A percentile compares a stretch with the other conserved stretches of the same genome.
Evolutionary conservation across 2,329 filamentous ascomycete genomes (phyloP).

Genomic region (Chaetomiaceae sp.): DNA sequence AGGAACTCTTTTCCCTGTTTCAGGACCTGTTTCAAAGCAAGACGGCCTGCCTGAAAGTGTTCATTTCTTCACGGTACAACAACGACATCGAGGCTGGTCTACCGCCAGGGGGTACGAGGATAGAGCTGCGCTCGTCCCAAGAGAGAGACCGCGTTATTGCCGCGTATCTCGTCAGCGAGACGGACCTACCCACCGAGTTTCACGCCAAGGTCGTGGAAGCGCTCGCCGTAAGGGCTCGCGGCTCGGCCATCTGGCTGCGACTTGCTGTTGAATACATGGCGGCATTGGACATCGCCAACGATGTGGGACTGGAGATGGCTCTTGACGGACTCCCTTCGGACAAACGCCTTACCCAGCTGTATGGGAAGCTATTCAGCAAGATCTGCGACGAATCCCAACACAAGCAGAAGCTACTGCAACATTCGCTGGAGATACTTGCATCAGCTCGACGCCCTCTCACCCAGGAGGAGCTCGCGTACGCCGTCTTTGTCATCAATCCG

Average conservation of each 20-base stretch:
- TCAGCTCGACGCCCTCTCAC: not conserved
- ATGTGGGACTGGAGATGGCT: not conserved
- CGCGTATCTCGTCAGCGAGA: not conserved
- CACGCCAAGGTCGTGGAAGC: not conserved
- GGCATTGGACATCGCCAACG: not conserved
- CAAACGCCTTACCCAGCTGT: not conserved
- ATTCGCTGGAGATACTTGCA: not conserved
- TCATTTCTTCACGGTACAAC: slow-evolving; percentile 1
- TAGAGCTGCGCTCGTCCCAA: not conserved
- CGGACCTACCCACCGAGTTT: not conserved
- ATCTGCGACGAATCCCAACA: not conserved
- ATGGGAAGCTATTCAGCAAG: not conserved
- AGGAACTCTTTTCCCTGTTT: not conserved
- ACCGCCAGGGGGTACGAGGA: not conserved
- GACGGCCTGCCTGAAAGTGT: not conserved
- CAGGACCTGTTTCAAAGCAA: not conserved
- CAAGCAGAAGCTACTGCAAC: not conserved
- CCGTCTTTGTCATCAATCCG: not conserved
- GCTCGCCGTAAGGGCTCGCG: not conserved
- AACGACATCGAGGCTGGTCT: not conserved
- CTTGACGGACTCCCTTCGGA: not conserved
- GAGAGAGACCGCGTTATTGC: not conserved
- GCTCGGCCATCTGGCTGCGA: slow-evolving; percentile 4
- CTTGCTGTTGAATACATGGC: not conserved
- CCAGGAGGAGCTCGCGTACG: not conserved